Percentiles rank a stretch among this genome's conserved stretches.
Conservation (phyloP, 805 yeast genomes). For the Phaffomyces antillensis region DNA sequence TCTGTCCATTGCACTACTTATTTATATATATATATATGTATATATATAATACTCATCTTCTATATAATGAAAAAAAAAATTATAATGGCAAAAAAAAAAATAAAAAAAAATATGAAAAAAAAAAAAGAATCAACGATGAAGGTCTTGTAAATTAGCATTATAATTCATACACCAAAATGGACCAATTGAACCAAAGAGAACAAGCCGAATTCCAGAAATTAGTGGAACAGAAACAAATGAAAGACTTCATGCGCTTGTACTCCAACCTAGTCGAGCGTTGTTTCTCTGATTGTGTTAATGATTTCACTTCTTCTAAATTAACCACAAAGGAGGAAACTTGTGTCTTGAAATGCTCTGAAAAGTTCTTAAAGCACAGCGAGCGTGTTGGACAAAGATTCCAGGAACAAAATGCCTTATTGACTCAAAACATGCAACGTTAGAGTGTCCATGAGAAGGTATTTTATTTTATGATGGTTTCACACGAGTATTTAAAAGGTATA, state of each 20-base stretch:
- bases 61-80: too few relatives aligned
- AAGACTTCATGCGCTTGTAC: conserved; percentile 95
- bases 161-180: conserved; percentile 53
- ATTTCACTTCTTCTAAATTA: conserved; percentile 87
- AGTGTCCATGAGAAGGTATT: not conserved
- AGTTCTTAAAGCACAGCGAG: conserved; percentile 96
- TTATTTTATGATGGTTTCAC: not conserved
- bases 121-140: not conserved
- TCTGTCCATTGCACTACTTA: not conserved
- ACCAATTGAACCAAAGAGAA: conserved; percentile 88
- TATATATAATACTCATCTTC: too few relatives aligned
- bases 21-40: too few relatives aligned
- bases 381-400: conserved; percentile 99
- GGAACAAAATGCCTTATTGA: conserved; percentile 83
- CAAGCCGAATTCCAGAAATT: conserved; percentile 94
- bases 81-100: conserved; percentile 17
- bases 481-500: not conserved
- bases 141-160: too few relatives aligned
- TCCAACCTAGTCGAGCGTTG: conserved; percentile 95
- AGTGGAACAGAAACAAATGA: conserved; percentile 97
- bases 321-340: conserved; percentile 82
- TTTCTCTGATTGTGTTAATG: conserved; percentile 96
- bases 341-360: conserved; percentile 88
- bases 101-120: not conserved
- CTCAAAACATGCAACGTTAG: conserved; percentile 53